Evolutionary conservation across 306 rosid species (phyloP), one percentile per base, ranked within the genome.

Genomic region (Rubus idaeus): DNA sequence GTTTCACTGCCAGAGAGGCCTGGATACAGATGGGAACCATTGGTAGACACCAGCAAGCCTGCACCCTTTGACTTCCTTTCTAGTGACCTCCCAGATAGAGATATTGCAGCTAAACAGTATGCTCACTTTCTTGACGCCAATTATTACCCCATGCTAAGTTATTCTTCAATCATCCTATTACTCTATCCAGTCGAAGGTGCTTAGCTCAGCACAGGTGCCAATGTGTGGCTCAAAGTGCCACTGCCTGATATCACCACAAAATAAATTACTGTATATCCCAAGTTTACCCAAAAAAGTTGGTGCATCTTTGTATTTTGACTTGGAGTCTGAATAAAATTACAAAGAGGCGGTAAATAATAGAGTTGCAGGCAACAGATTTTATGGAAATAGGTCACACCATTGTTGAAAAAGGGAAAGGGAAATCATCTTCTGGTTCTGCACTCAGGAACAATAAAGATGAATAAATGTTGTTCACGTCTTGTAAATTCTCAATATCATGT

Each of bases 81-180:
- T 2, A 77, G 77, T 20, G 97, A 87, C 66, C 18, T 92, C 41
- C 89, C 93, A 4, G 90, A 68, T 78, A 92, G 97, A 87, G 92
- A 87, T 30, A 77, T 71, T 44, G 97, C 91, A 40, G 71, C 88
- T 70, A 80, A 62, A 58, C 99, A 95, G 83, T 90, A 89, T 75
- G 89, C 92, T 46, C 97, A 92, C 60, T 92, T 95, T 82, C 90
- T 95, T 40, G 97, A 92, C 0, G 86, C 88, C 76, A 92, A 89
- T 81, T 65, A 81, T 21, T 95, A 95, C 81, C 99, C 99, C 52
- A 95, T 90, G 99, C 92, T 89, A 60, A 89, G 94, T 86, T 95
- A 92, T 89, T 95, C 99, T 80, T 92, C 99, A 81, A 81, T 92
- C 85, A 85, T 95, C 80, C 91, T 95, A n/a, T 44, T 92, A 69